Conservation (phyloP, 23 red algal genomes). For the Gracilaria domingensis region DNA sequence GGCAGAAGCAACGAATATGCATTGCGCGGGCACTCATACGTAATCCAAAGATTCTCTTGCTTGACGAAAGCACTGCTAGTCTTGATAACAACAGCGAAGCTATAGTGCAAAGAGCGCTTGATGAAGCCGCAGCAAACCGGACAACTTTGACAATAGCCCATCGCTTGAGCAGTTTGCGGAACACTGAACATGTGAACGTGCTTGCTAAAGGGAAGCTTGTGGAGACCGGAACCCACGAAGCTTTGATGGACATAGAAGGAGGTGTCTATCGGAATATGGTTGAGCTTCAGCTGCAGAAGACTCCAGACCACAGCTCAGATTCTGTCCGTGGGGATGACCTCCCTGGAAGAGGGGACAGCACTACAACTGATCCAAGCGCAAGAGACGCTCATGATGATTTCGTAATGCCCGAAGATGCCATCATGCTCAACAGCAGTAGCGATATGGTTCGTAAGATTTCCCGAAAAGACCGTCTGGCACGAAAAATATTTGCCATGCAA, state of each 20-base stretch:
- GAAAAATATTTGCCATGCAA: constrained; percentile 1
- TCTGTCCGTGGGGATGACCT: background rate
- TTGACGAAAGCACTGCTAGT: constrained; percentile 88
- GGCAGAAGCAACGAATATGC: constrained; percentile 97
- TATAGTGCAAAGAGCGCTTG: constrained; percentile 83
- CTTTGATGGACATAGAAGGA: constrained; percentile 54
- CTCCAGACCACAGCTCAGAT: background rate
- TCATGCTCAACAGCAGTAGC: background rate
- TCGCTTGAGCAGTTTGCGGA: constrained; percentile 73
- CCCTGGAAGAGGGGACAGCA: background rate
- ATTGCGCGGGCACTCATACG: constrained; percentile 91
- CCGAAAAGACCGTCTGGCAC: background rate
- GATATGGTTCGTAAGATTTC: background rate
- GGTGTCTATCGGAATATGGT: constrained; percentile 74
- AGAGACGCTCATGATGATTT: background rate
- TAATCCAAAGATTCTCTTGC: constrained; percentile 82
- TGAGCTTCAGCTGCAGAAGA: constrained; percentile 21
- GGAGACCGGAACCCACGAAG: constrained; percentile 76
- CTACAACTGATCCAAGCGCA: constrained; percentile 13
- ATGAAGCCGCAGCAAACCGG: constrained; percentile 24
- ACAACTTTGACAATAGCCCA: constrained; percentile 92
- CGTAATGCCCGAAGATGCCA: background rate
- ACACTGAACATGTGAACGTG: constrained; percentile 74
- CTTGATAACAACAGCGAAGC: constrained; percentile 80
- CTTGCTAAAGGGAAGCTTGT: constrained; percentile 63